Evolutionary conservation across 2,329 filamentous ascomycete species (phyloP).

Genomic region (Fusarium sterilihyphosum): DNA sequence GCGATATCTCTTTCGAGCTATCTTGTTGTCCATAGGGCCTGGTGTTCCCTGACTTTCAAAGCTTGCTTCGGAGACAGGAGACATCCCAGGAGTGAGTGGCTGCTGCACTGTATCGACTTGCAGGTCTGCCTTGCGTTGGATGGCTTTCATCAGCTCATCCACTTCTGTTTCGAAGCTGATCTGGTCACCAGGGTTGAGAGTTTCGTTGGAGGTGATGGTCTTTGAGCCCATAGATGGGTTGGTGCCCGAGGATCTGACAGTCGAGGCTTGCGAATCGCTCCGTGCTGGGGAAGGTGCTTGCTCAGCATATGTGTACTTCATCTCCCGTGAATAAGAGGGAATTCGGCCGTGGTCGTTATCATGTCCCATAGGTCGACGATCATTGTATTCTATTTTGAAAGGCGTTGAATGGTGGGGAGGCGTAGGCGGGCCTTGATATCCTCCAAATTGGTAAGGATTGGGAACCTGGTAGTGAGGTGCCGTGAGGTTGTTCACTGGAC

Average conservation of each 20-base stretch:
- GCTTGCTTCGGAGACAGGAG: slow-evolving; percentile 36
- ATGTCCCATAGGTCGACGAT: slow-evolving; percentile 42
- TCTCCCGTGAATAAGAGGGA: slow-evolving; percentile 41
- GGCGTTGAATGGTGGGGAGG: slow-evolving; percentile 47
- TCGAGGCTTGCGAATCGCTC: slow-evolving; percentile 48
- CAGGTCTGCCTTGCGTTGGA: slow-evolving; percentile 72
- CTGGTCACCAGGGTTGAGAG: slow-evolving; percentile 58
- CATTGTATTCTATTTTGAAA: slow-evolving; percentile 48
- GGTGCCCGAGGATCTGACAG: slow-evolving; percentile 32
- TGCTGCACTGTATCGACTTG: slow-evolving; percentile 42
- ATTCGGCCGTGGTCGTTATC: slow-evolving; percentile 38
- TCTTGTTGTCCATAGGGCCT: slow-evolving; percentile 42
- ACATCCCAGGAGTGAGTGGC: slow-evolving; percentile 42
- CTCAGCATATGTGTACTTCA: slow-evolving; percentile 46
- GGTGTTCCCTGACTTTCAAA: slow-evolving; percentile 35
- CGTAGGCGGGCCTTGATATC: slow-evolving; percentile 52
- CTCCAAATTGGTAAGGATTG: slow-evolving; percentile 56
- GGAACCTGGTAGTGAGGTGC: slow-evolving; percentile 55
- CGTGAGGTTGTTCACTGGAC: slow-evolving; percentile 54
- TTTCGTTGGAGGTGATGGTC: slow-evolving; percentile 57
- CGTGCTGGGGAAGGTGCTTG: slow-evolving; percentile 48
- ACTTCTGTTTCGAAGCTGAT: slow-evolving; percentile 82
- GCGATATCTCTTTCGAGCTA: slow-evolving; percentile 68
- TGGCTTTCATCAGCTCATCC: slow-evolving; percentile 88
- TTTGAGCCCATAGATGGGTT: slow-evolving; percentile 51